Conservation (phyloP, 2,329 filamentous ascomycete genomes). For the Taxawa tesnikishii region DNA sequence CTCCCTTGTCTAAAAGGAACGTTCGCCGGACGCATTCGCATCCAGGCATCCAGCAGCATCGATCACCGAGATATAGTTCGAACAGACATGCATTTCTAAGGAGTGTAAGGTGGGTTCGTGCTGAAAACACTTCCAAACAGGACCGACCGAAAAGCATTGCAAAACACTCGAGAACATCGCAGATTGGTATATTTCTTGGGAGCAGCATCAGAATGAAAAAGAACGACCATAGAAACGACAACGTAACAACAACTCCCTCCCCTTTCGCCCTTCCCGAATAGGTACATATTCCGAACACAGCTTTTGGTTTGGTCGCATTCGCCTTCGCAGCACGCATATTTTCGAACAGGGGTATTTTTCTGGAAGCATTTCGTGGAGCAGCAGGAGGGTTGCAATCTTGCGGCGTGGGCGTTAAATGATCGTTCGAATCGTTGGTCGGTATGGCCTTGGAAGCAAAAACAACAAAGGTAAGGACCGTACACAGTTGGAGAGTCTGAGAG, state of each 20-base stretch:
- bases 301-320: not conserved
- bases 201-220: not conserved
- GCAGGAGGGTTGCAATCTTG: not conserved
- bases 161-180: not conserved
- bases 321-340: too few relatives aligned
- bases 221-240: not conserved
- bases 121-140: not conserved
- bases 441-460: not conserved
- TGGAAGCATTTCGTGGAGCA: not conserved
- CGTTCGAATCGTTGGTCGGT: not conserved
- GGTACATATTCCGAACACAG: too few relatives aligned
- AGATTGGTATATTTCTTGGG: constrained; percentile 2
- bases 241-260: too few relatives aligned
- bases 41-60: too few relatives aligned
- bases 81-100: too few relatives aligned
- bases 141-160: not conserved
- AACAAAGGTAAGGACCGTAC: not conserved
- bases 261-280: not conserved
- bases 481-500: not conserved
- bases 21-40: not conserved
- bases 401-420: not conserved
- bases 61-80: not conserved
- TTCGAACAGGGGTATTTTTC: not conserved
- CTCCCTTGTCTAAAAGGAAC: constrained; percentile 21
- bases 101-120: too few relatives aligned